phyloP scores from a whole-genome alignment of 768 basidiomycete genomes.

The Russula virescens region DNA sequence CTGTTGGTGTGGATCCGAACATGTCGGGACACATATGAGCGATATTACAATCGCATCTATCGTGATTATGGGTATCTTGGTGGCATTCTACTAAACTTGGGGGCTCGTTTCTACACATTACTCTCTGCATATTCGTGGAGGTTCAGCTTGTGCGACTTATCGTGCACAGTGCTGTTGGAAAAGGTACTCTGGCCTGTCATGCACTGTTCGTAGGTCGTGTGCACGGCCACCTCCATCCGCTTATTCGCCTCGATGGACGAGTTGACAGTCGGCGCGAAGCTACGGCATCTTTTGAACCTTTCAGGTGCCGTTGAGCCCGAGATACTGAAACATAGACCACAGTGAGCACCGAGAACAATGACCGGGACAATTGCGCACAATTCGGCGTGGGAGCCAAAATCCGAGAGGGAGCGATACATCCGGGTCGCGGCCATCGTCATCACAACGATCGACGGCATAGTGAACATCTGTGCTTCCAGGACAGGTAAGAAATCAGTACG shows the following conservation, averaged over 20 bases:
- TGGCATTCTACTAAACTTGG: no score
- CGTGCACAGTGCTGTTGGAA: neutral
- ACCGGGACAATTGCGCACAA: neutral
- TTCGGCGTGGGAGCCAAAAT: neutral
- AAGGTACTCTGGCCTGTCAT: neutral
- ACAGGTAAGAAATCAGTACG: neutral
- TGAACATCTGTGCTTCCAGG: neutral
- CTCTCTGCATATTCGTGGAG: neutral
- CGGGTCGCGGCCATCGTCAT: neutral
- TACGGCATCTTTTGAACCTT: neutral
- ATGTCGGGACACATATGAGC: no score
- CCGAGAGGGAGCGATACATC: neutral
- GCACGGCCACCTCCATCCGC: neutral
- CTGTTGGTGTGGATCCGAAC: no score
- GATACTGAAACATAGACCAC: neutral
- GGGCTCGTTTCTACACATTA: neutral
- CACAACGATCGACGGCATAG: neutral
- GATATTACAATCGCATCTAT: no score
- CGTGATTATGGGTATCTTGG: no score
- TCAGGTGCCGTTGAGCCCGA: neutral
- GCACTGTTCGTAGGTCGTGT: neutral
- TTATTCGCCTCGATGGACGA: neutral
- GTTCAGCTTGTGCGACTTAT: neutral
- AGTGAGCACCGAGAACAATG: neutral
- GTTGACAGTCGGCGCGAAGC: neutral